Evolutionary conservation across 202 grass and related monocot genomes (phyloP), one percentile per base, ranked within the genome.

Genomic region (Carex sylvatica): DNA sequence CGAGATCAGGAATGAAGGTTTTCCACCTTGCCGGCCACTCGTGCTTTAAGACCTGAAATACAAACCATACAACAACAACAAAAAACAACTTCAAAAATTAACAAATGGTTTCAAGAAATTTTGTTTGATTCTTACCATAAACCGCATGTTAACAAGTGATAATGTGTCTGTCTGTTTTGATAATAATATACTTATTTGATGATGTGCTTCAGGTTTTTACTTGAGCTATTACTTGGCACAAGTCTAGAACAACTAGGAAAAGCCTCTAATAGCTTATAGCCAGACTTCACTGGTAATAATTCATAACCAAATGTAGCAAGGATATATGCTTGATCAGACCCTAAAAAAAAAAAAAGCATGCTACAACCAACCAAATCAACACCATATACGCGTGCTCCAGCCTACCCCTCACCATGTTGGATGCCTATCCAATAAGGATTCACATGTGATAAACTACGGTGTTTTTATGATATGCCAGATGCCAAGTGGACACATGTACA

Each of bases 11-110:
- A 82, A 97, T 86, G 71, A 99, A 99, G 40, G 91, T 94, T 85
- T 90, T 85, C 97, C 97, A 99, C 85, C 88, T 96, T 36, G 91
- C 89, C 83, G 97, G 97, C 97, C 97, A 99, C 74, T 99, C 93
- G 65, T 99, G 97, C 87, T 99, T 99, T 67, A 99, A 71, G 20
- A 99, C 93, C 97, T 99, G 87, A 58, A 75, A 79, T 23, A 67
- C 80, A 79, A 79, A 66, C 28, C 76, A 76, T 78, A 40, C 38
- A 40, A 40, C 87, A 59, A 35, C 14, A 16, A 78, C 18, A 61
- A 55, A 16, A 40, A 40, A 40, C 23, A 52, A 53, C 52, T 54
- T 69, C 38, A 23, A 66, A 73, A 44, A 69, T 61, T 40, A 18
- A 24, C 35, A 68, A 75, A 70, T 33, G 30, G 20, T 35, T 40